Percentiles rank a stretch among this genome's conserved stretches.
Evolutionary conservation across 345 rosid genomes (phyloP).

Genomic region (Litchi chinensis): DNA sequence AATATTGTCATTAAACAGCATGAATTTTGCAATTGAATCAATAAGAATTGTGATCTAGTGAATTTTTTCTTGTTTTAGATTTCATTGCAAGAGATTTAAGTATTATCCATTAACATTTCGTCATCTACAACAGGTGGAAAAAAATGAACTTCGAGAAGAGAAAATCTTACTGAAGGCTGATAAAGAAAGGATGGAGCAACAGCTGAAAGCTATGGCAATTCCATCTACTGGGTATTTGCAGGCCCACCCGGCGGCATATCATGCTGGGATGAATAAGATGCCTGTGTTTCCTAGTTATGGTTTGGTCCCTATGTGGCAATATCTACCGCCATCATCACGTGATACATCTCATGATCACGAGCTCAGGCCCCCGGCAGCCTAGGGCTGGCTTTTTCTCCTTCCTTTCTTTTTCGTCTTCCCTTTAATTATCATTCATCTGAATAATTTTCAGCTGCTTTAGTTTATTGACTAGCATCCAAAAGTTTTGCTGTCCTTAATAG

Average conservation of each 20-base stretch:
- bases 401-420: background rate
- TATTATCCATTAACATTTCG: background rate
- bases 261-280: constrained; percentile 57
- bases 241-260: constrained; percentile 56
- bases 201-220: constrained; percentile 58
- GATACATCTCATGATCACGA: constrained; percentile 94
- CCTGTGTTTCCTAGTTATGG: constrained; percentile 68
- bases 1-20: background rate
- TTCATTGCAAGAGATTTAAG: background rate
- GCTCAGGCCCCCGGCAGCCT: constrained; percentile 97
- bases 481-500: constrained; percentile 17
- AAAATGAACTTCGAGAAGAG: constrained; percentile 85
- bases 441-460: constrained; percentile 23
- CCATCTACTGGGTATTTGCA: constrained; percentile 64
- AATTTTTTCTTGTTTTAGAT: background rate
- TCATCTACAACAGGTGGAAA: constrained; percentile 60
- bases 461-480: background rate
- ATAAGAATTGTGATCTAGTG: background rate
- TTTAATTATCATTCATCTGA: background rate
- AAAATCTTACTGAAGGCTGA: constrained; percentile 72
- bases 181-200: constrained; percentile 76
- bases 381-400: constrained; percentile 7
- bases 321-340: constrained; percentile 68
- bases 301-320: constrained; percentile 94
- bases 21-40: background rate